Conservation (phyloP, 2,329 filamentous ascomycete genomes). For the Allantophomopsis lycopodina region DNA sequence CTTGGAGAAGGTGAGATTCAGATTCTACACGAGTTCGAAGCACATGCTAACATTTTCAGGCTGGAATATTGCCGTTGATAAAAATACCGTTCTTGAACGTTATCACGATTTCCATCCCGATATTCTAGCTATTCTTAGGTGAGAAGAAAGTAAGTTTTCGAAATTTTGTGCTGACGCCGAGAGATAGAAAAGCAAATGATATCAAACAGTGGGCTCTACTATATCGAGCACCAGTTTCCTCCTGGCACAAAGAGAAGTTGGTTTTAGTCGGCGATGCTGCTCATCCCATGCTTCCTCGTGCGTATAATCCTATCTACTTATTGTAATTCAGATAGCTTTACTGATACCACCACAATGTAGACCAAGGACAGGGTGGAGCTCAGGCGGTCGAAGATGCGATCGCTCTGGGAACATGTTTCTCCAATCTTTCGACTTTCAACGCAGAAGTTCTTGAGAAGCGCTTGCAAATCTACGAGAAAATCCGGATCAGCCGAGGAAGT, state of each 20-base stretch:
- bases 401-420: constrained; percentile 17
- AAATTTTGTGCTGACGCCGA: background rate
- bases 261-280: constrained; percentile 11
- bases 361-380: constrained; percentile 18
- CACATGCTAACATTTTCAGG: constrained; percentile 3
- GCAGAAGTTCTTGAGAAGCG: constrained; percentile 8
- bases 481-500: constrained; percentile 17
- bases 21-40: too few species aligned
- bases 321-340: background rate
- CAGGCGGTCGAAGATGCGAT: constrained; percentile 20
- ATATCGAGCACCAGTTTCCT: constrained; percentile 13
- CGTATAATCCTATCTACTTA: background rate
- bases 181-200: constrained; percentile 14
- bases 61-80: constrained; percentile 6
- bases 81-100: constrained; percentile 5
- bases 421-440: constrained; percentile 7
- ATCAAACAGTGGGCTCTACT: constrained; percentile 17
- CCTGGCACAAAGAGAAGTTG: constrained; percentile 7
- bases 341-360: constrained; percentile 2
- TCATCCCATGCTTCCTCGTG: constrained; percentile 15
- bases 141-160: background rate
- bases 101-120: constrained; percentile 6
- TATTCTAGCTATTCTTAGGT: constrained; percentile 6
- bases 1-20: constrained; percentile 3
- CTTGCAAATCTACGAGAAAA: constrained; percentile 17